These are phyloP conservation scores for Pythium aphanidermatum DNA, from an alignment of 352 stramenopile species.

Conservation along the genomic window DNA sequence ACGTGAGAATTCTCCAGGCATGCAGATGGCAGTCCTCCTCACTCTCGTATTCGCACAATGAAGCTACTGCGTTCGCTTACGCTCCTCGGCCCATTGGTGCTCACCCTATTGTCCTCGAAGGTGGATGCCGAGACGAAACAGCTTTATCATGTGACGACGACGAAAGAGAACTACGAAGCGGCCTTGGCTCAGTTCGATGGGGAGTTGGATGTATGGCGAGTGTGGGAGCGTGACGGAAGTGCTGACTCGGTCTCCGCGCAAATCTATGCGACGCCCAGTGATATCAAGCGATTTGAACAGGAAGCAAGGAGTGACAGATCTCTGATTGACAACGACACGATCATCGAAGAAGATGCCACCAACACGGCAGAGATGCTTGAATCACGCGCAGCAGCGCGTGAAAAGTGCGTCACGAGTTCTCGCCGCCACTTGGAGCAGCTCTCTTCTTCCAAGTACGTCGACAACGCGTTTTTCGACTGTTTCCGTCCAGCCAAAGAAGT, in stretches of 20 bases:
- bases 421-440: slow-evolving; percentile 1
- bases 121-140: slow-evolving; percentile 18
- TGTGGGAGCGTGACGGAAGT: neutral
- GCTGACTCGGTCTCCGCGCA: slow-evolving; percentile 12
- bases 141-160: slow-evolving; percentile 22
- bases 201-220: slow-evolving; percentile 16
- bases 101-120: neutral
- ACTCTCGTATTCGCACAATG: slow-evolving; percentile 8
- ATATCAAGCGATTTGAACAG: slow-evolving; percentile 9
- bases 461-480: slow-evolving; percentile 27
- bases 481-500: slow-evolving; percentile 19
- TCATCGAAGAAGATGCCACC: slow-evolving; percentile 6
- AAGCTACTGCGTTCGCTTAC: slow-evolving; percentile 14
- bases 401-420: slow-evolving; percentile 2
- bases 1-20: too few species aligned
- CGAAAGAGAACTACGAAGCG: slow-evolving; percentile 17
- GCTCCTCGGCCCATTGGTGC: neutral
- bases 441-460: slow-evolving; percentile 9
- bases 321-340: neutral
- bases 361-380: slow-evolving; percentile 3
- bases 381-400: neutral
- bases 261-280: slow-evolving; percentile 10
- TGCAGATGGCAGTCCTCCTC: too few species aligned
- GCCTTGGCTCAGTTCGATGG: slow-evolving; percentile 8
- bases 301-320: neutral